These are phyloP conservation scores for Phytopythium chamaehyphon DNA, from an alignment of 352 stramenopile genomes.

Conservation along the genomic window DNA sequence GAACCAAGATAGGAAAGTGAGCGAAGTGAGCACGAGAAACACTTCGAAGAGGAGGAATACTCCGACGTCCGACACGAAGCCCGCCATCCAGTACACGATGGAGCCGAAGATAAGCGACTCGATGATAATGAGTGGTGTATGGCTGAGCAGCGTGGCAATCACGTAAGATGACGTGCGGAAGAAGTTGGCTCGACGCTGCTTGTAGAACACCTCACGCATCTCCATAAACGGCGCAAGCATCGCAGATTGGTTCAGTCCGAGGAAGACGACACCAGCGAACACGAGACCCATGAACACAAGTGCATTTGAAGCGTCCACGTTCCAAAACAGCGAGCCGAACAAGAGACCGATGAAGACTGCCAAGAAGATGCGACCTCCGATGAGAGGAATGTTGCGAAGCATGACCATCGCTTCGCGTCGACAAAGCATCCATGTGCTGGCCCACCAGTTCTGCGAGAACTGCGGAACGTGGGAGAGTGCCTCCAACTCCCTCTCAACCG, in stretches of 20 bases:
- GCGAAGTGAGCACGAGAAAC: conserved; percentile 39
- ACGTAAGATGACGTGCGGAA: conserved; percentile 56
- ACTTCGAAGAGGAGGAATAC: conserved; percentile 16
- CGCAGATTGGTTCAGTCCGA: conserved; percentile 62
- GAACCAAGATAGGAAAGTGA: conserved; percentile 40
- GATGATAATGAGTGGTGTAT: conserved; percentile 32
- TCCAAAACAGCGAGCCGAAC: conserved; percentile 38
- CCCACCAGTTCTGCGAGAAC: conserved; percentile 33
- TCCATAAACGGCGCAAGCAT: conserved; percentile 77
- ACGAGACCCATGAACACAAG: conserved; percentile 68
- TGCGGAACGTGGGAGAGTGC: conserved; percentile 28
- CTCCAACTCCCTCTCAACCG: conserved; percentile 6
- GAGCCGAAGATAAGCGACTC: conserved; percentile 65
- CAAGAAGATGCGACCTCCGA: conserved; percentile 32
- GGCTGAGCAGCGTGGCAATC: conserved; percentile 16
- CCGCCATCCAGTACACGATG: conserved; percentile 49
- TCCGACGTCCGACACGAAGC: conserved; percentile 26
- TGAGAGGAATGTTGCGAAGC: conserved; percentile 38
- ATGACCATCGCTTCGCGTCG: conserved; percentile 62
- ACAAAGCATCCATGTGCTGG: conserved; percentile 29
- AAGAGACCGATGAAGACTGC: conserved; percentile 42
- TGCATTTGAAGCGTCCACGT: conserved; percentile 29
- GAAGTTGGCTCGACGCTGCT: conserved; percentile 59
- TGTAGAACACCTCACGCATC: conserved; percentile 59
- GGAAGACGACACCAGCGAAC: conserved; percentile 78